Conservation (phyloP, 2,329 filamentous ascomycete genomes). For the Ophiocordyceps camponoti-floridani region DNA sequence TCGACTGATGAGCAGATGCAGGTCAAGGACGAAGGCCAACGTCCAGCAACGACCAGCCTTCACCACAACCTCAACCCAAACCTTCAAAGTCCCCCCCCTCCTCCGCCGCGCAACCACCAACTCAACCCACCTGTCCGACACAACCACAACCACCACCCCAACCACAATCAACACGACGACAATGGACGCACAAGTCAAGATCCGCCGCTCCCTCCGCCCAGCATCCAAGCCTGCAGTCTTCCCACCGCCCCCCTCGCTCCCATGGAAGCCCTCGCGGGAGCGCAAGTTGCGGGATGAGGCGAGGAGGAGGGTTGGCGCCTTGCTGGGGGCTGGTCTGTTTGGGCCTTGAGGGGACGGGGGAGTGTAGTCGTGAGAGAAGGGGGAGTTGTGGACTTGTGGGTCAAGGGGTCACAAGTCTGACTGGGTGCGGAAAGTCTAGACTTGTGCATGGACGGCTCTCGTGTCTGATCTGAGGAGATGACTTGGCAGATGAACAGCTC, state of each 20-base stretch:
- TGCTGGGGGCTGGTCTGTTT: constrained; percentile 35
- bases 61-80: constrained; percentile 9
- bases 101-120: constrained; percentile 59
- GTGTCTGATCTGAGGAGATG: too few species aligned
- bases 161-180: background rate
- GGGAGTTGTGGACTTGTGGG: background rate
- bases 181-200: background rate
- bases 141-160: constrained; percentile 5
- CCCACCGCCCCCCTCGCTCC: background rate
- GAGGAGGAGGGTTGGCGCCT: constrained; percentile 34
- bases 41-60: too few species aligned
- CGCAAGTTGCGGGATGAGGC: constrained; percentile 39
- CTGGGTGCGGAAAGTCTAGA: too few species aligned
- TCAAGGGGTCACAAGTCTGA: too few species aligned
- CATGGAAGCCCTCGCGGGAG: constrained; percentile 31
- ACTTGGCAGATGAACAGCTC: too few species aligned
- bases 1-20: too few species aligned
- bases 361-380: background rate
- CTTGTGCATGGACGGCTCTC: too few species aligned
- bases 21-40: too few species aligned
- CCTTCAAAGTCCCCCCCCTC: constrained; percentile 53
- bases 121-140: constrained; percentile 12
- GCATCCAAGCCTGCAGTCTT: too few species aligned
- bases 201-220: background rate
- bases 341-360: constrained; percentile 6